Evolutionary conservation across 371 early-diverging fungal species (phyloP).

Genomic region (Rhizopus arrhizus): DNA sequence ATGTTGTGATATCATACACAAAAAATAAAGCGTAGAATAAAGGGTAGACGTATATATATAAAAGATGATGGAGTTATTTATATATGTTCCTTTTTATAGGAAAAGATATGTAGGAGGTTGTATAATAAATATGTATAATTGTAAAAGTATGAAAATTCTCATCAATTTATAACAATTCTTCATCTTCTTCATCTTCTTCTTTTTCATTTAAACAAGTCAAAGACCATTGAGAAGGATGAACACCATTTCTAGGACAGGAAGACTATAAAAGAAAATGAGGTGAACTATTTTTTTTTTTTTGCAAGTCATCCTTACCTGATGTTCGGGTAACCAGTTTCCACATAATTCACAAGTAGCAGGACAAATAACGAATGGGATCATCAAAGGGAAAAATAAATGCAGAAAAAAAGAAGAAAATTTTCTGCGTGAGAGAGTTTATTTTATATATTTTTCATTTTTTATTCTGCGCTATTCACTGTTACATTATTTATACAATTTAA

Average conservation of each 20-base stretch:
- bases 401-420: conserved; percentile 1
- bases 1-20: neutral
- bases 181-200: neutral
- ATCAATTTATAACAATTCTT: neutral
- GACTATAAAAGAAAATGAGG: conserved; percentile 8
- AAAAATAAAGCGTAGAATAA: neutral
- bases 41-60: neutral
- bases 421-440: neutral
- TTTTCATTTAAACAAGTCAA: neutral
- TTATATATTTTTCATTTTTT: neutral
- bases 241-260: conserved; percentile 31
- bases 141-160: neutral
- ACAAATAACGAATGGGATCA: conserved; percentile 13
- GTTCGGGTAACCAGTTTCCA: conserved; percentile 39
- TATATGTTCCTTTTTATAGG: neutral
- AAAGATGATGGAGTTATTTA: neutral
- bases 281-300: neutral
- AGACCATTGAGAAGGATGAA: conserved; percentile 35
- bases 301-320: conserved; percentile 20
- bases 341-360: conserved; percentile 45
- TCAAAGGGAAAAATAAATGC: conserved; percentile 11
- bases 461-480: no score
- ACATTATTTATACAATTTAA: no score
- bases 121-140: neutral
- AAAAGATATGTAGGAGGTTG: neutral